Base-by-base conservation (phyloP, 495 filamentous ascomycete species). In the Penicillium coprophilum region DNA sequence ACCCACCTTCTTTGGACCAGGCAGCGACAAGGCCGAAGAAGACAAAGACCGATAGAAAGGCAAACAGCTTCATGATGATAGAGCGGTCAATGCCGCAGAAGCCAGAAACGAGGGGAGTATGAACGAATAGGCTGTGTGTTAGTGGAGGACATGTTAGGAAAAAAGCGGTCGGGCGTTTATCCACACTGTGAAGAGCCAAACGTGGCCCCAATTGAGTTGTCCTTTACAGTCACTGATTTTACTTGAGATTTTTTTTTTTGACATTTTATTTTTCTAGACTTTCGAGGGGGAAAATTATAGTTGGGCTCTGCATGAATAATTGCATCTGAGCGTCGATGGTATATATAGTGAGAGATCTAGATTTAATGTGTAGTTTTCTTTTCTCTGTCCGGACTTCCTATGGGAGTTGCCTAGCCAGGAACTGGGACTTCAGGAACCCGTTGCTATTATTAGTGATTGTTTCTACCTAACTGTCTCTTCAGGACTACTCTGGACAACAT, bases 1-100 rank as follows among this genome's bases (percentile, higher is more conserved):
- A 75, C 80, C 52, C 70, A 87, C 90, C 90, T 82, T 94, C 90
- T 75, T 93, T 92, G 9, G 83, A 82, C 88, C 90, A 96, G 15
- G 89, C 90, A 55, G 83, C 82, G 43, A 81, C 84, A 31, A 88
- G 62, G 9, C 82, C 82, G 32, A 89, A 73, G 44, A 71, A 62
- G 50, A 70, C 66, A 23, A 76, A 64, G 38, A 76, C 20, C 4
- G 72, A 34, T 32, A 76, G 56, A 46, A 65, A 71, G 28, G 63
- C 45, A 34, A 63, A 56, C 20, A 63, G 56, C 69, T 71, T 77
- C 76, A 79, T 79, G 44, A 36, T 41, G 45, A 49, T 59, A 55
- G 55, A 70, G 68, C 65, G 62, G 63, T 70, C 66, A 69, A 67
- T 63, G 56, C 60, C 62, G 61, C 67, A 48, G 41, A 46, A 44